phyloP scores from a whole-genome alignment of 768 basidiomycete genomes.

The Phylloporus sp. region DNA sequence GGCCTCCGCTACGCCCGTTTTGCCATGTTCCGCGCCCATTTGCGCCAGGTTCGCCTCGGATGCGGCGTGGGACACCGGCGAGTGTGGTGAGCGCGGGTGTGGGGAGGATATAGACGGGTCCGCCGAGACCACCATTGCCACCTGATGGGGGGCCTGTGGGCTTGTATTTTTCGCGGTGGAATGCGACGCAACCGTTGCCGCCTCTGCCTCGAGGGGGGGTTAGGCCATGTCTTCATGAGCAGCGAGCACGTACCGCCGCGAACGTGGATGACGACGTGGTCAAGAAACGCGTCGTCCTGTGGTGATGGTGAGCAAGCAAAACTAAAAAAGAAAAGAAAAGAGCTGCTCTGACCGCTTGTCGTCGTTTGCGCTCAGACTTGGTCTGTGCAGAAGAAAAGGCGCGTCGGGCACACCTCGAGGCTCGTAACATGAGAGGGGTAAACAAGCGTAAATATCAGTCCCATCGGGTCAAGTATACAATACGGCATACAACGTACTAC shows the following conservation, averaged over 20 bases:
- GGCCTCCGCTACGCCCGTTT: constrained; percentile 72
- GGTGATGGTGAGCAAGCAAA: constrained; percentile 4
- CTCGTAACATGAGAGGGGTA: constrained; percentile 11
- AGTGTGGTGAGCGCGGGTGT: constrained; percentile 76
- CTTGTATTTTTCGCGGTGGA: constrained; percentile 85
- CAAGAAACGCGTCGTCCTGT: constrained; percentile 77
- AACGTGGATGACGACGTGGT: constrained; percentile 76
- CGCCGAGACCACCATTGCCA: constrained; percentile 87
- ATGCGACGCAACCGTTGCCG: constrained; percentile 89
- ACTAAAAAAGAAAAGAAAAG: not conserved
- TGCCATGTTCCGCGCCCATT: constrained; percentile 85
- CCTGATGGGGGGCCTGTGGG: constrained; percentile 88
- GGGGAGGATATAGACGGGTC: constrained; percentile 81
- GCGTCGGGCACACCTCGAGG: not conserved
- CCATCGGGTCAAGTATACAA: not conserved
- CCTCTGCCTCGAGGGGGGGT: constrained; percentile 58
- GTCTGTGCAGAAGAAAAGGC: constrained; percentile 28
- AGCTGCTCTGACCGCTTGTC: constrained; percentile 52
- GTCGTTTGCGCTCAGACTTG: constrained; percentile 73
- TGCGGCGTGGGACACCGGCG: constrained; percentile 61
- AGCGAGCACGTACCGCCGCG: constrained; percentile 54
- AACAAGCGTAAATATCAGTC: constrained; percentile 10
- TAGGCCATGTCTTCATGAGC: not conserved
- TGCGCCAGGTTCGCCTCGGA: constrained; percentile 62
- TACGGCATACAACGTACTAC: constrained; percentile 7